phyloP scores from a whole-genome alignment of 768 basidiomycete species.

The Ramaria sp. region DNA sequence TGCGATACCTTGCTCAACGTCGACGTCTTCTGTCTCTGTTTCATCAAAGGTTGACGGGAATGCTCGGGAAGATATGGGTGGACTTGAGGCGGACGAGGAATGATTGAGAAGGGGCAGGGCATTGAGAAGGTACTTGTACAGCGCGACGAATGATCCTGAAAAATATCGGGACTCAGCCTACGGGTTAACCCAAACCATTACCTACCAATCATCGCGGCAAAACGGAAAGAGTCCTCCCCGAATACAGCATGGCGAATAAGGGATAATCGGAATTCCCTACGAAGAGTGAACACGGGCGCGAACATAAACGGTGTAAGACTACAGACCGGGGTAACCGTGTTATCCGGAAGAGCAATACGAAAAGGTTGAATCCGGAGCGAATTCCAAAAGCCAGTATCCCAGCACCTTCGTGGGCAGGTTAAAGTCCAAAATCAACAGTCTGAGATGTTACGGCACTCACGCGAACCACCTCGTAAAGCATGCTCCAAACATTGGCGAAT shows the following conservation, averaged over 20 bases:
- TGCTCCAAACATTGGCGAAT: constrained; percentile 61
- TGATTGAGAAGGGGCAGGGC: constrained; percentile 64
- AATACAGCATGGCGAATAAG: constrained; percentile 77
- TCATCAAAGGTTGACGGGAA: constrained; percentile 19
- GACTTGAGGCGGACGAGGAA: not conserved
- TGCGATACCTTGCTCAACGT: constrained; percentile 10
- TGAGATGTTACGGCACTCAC: constrained; percentile 31
- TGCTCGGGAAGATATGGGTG: constrained; percentile 19
- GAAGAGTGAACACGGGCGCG: not conserved
- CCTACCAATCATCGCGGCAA: constrained; percentile 79
- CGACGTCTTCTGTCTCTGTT: constrained; percentile 21
- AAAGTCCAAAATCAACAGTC: not conserved
- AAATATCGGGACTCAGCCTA: not conserved
- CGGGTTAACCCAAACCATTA: constrained; percentile 2
- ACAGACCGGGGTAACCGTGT: constrained; percentile 55
- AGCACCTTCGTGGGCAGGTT: constrained; percentile 43
- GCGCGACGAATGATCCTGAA: constrained; percentile 59
- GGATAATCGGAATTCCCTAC: constrained; percentile 50
- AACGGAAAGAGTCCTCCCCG: constrained; percentile 71
- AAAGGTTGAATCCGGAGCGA: constrained; percentile 72
- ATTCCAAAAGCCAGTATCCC: constrained; percentile 72
- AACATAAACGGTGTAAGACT: not conserved
- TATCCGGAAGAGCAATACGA: constrained; percentile 66
- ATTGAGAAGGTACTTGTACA: constrained; percentile 77
- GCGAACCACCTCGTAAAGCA: constrained; percentile 56